Evolutionary conservation across 2,329 filamentous ascomycete genomes (phyloP), one percentile per base, ranked within the genome.

Genomic region (Fonsecaea nubica): DNA sequence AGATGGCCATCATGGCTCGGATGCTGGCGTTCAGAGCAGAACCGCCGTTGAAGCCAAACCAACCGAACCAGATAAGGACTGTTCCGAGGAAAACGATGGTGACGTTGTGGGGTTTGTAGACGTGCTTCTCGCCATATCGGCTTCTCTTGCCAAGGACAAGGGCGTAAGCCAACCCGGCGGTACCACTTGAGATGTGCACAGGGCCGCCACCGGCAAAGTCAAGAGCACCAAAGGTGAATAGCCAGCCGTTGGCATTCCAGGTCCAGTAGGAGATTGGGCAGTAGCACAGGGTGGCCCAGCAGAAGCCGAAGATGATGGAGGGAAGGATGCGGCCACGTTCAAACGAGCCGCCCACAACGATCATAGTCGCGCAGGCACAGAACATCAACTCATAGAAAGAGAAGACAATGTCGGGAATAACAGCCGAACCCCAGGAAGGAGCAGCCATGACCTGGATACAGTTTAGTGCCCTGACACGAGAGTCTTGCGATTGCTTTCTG

Each of bases 31-130:
- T 85, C 63, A 95, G 83, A 12, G 92, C 92, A n/a, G 90, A 93
- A 69, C 92, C 92, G 57, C 91, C 92, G 74, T 96, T 97, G 87
- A 97, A 97, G 58, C 93, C 93, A 74, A 96, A 95, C 93, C 92
- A 97, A 3, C 71, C 71, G 80, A 79, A 79, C 76, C 78, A 81
- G 40, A 81, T 80, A 25, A 81, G 66, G 0, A 74, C 71, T 3
- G 90, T 92, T 25, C 90, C 90, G 55, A 92, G 83, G 56, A 92
- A 87, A 70, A 92, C 88, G 72, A 91, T 84, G 65, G 89, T 91
- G 53, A 91, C 88, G 75, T 91, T 92, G 78, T 92, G 90, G 8
- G 90, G 89, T 55, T 78, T 78, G 33, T 74, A 74, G 70, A 88
- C 84, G 48, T 85, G 83, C 67, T 84, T 84, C 33, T 76, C 74